These are phyloP conservation scores for Saksenaea vasiformis DNA, from an alignment of 371 early-diverging fungal species.

Conservation along the genomic window DNA sequence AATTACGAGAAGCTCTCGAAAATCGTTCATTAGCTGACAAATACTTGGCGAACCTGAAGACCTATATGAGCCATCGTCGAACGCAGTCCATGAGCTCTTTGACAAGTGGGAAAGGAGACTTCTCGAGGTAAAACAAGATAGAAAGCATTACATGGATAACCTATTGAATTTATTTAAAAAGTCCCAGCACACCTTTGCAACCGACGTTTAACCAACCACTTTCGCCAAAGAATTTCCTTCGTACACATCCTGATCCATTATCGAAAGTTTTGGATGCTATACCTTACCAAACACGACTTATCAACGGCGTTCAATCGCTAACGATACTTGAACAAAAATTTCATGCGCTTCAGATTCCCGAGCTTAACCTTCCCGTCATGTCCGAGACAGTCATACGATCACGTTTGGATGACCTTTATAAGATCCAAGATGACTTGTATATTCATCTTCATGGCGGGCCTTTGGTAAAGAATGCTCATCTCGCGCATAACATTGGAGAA, in stretches of 20 bases:
- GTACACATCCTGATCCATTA: conserved; percentile 35
- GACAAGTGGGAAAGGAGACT: conserved; percentile 38
- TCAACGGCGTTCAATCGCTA: conserved; percentile 63
- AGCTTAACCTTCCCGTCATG: conserved; percentile 64
- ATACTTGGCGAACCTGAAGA: conserved; percentile 49
- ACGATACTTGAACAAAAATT: conserved; percentile 61
- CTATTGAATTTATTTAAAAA: conserved; percentile 28
- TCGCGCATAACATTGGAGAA: conserved; percentile 34
- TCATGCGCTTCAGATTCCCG: conserved; percentile 62
- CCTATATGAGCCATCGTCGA: conserved; percentile 51
- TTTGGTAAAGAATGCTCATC: conserved; percentile 33
- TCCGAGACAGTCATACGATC: conserved; percentile 63
- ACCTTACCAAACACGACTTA: conserved; percentile 49
- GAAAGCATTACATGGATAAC: conserved; percentile 5
- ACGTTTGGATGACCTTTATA: conserved; percentile 61
- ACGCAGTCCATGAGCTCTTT: conserved; percentile 44
- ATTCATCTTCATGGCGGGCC: conserved; percentile 28
- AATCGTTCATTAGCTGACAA: conserved; percentile 51
- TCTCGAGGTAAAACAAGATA: conserved; percentile 39
- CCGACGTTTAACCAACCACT: conserved; percentile 29
- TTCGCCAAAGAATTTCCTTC: conserved; percentile 31
- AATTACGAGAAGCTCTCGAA: conserved; percentile 56
- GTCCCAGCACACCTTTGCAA: conserved; percentile 45
- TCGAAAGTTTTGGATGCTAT: conserved; percentile 43
- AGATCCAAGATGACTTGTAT: conserved; percentile 29